Evolutionary conservation across 140 eudicot species (phyloP), one percentile per base, ranked within the genome.

Genomic region (Cichorium intybus): DNA sequence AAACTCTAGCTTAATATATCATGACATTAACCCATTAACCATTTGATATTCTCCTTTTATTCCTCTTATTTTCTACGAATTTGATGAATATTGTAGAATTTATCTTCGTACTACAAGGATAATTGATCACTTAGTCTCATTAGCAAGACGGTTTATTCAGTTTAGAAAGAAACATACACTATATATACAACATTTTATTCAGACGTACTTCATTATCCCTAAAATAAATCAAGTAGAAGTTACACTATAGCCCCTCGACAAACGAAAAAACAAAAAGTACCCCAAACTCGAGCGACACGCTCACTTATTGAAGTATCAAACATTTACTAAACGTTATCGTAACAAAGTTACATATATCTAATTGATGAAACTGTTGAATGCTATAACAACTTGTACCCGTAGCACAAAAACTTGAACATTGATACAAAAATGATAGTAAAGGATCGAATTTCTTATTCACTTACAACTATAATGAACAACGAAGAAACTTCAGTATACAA

Each of bases 351-450:
- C 31, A 56, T 16, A 35, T 33, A 28, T 27, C 8, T 56, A 53
- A 53, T 22, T 21, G 16, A 43, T 34, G 43, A 43, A 20, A 67
- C 43, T 14, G 5, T 39, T 2, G 46, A 59, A 23, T 17, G n/a
- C 51, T 66, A 49, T 23, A 24, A 60, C 24, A 41, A 69, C 60
- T 46, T 59, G 68, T 50, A 47, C 45, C 68, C 33, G 50, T 23
- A 22, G 16, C 39, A 26, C 14, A 33, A 48, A 49, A 28, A 18
- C 21, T 17, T 47, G 31, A 64, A 47, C 21, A 37, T 37, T 17
- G 45, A 53, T 39, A 68, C 29, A n/a, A 1, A 67, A 52, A 50
- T 35, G 41, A 62, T 43, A 43, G 54, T 12, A 62, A 39, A 31
- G 2, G 33, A 16, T 27, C n/a, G 49, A 27, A 11, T 49, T 49